These are phyloP conservation scores for Coniochaeta prunicola DNA, from an alignment of 2,329 filamentous ascomycete genomes.

Conservation along the genomic window DNA sequence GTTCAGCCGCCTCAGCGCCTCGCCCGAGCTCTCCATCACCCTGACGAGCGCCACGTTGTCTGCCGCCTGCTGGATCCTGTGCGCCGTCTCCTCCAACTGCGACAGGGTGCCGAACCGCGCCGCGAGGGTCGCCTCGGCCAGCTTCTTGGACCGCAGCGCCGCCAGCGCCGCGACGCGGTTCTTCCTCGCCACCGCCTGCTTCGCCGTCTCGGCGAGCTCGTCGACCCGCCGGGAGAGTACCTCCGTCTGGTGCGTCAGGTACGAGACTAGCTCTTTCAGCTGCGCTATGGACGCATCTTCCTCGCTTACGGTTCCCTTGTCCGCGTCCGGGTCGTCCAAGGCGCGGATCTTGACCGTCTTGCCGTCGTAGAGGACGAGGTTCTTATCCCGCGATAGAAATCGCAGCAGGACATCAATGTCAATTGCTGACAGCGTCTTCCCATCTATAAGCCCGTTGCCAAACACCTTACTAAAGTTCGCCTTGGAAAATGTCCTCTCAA, in stretches of 20 bases:
- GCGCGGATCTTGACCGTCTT: slow-evolving; percentile 68
- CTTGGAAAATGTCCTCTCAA: slow-evolving; percentile 63
- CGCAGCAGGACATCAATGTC: slow-evolving; percentile 66
- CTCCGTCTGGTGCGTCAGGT: slow-evolving; percentile 65
- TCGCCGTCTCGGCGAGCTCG: slow-evolving; percentile 56
- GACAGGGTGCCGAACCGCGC: slow-evolving; percentile 65
- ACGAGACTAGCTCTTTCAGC: slow-evolving; percentile 70
- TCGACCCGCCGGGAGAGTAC: slow-evolving; percentile 61
- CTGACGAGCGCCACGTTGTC: slow-evolving; percentile 78
- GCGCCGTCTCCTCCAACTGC: slow-evolving; percentile 77
- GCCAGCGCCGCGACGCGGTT: slow-evolving; percentile 70
- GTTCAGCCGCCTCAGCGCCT: slow-evolving; percentile 67
- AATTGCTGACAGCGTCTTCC: slow-evolving; percentile 45
- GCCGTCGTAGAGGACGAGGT: slow-evolving; percentile 50
- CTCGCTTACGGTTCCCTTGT: slow-evolving; percentile 47
- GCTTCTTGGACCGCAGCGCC: slow-evolving; percentile 74
- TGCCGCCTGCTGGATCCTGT: slow-evolving; percentile 77
- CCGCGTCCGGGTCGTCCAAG: slow-evolving; percentile 20
- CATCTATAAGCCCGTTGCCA: slow-evolving; percentile 38
- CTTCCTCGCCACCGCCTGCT: slow-evolving; percentile 62
- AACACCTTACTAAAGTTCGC: slow-evolving; percentile 56
- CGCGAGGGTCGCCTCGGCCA: slow-evolving; percentile 66
- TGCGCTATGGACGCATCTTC: slow-evolving; percentile 80
- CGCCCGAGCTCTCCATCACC: slow-evolving; percentile 72
- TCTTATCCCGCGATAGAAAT: slow-evolving; percentile 63